phyloP scores from a whole-genome alignment of 164 flowering plant genomes.

The Warburgia ugandensis region DNA sequence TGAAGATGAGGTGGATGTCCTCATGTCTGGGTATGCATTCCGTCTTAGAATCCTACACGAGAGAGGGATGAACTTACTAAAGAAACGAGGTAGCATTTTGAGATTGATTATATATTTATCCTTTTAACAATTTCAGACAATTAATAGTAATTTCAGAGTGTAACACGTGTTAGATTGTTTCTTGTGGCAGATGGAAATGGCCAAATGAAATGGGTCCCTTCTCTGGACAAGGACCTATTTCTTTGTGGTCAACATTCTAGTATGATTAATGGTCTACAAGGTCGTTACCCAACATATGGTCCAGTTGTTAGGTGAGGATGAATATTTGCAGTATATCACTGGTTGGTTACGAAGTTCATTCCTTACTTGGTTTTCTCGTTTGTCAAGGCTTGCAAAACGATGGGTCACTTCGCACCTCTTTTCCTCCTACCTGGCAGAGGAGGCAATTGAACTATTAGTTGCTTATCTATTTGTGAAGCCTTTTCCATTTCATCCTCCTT shows the following conservation, averaged over 20 bases:
- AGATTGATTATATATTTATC: neutral
- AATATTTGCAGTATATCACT: neutral
- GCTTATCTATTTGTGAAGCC: conserved; percentile 77
- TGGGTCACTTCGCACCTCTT: conserved; percentile 97
- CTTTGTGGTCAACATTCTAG: conserved; percentile 74
- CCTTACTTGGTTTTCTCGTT: conserved; percentile 5
- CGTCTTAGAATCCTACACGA: conserved; percentile 87
- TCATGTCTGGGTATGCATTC: conserved; percentile 84
- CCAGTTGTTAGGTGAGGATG: conserved; percentile 68
- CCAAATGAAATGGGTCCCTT: conserved; percentile 35
- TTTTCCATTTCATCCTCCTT: conserved; percentile 67
- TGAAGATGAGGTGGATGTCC: conserved; percentile 71
- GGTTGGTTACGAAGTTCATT: neutral
- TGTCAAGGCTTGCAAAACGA: conserved; percentile 86
- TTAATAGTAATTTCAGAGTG: conserved; percentile 1
- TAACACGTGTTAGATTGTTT: conserved; percentile 6
- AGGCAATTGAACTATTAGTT: conserved; percentile 82
- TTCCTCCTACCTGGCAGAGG: conserved; percentile 64
- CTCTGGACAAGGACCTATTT: conserved; percentile 57
- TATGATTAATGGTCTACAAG: conserved; percentile 89
- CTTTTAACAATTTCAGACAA: neutral
- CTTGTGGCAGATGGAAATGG: conserved; percentile 35
- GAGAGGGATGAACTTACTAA: conserved; percentile 61
- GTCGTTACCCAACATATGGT: conserved; percentile 64
- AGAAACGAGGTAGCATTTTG: conserved; percentile 37